Base-by-base conservation (phyloP, 352 stramenopile genomes). In the Pythium insidiosum region DNA sequence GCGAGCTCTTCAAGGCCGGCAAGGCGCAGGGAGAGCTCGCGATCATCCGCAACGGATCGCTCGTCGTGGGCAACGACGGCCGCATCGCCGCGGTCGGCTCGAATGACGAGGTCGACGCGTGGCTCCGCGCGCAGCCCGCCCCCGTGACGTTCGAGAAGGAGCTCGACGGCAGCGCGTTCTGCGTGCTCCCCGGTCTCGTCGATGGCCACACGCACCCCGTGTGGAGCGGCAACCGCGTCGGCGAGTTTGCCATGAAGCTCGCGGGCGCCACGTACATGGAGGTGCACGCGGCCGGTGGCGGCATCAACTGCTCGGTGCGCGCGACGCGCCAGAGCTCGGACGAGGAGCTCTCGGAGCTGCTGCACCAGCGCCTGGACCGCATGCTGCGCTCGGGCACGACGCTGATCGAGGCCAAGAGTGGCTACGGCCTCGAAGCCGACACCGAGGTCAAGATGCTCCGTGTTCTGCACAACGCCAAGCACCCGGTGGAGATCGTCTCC, bases 171-270 rank as follows among this genome's bases (percentile, higher is more conserved):
- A 73, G 66, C 18, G 77, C 71, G 20, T 58, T 75, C 34, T 84
- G 79, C 31, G 62, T 88, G n/a, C 53, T 93, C 16, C 77, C 76
- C 3, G 80, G 80, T 18, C 77, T 93, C 25, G 73, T 93, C 9
- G 80, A 93, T 40, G 76, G 70, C 35, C 80, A 93, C 48, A 93
- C 80, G 37, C 80, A 93, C 46, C 80, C 80, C 2, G 80, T 93
- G 21, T 93, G 74, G 73, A 84, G 73, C 38, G 80, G 80, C 48
- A 88, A 78, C 59, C 80, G 80, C 53, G 77, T 89, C n/a, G 68
- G 80, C 37, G 80, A 93, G 59, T 93, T 89, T 37, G 76, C 74
- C 37, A 88, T 93, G 76, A 93, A 93, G 66, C 64, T 93, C 21
- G 74, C 76, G 6, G 77, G 80, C 12, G 80, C 80, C 16, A 88